A percentile compares a stretch with the other conserved stretches of the same genome.
These are phyloP conservation scores for Thielaviopsis euricoi DNA, from an alignment of 2,329 filamentous ascomycete species.

Conservation along the genomic window DNA sequence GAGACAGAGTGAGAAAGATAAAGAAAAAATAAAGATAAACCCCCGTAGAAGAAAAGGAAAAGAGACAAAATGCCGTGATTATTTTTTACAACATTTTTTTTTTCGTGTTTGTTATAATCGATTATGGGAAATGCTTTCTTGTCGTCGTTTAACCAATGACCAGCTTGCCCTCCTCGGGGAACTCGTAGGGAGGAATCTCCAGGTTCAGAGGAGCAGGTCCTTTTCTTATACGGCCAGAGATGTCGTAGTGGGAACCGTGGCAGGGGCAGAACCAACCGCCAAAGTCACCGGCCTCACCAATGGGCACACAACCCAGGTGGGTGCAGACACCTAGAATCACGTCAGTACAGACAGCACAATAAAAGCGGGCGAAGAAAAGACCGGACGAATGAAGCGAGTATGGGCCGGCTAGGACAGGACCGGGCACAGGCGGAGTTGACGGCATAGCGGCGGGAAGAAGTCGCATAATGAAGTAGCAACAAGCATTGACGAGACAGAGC, in stretches of 20 bases:
- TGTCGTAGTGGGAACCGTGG: conserved; percentile 99
- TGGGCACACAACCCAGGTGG: conserved; percentile 96
- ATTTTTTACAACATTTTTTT: conserved; percentile 9
- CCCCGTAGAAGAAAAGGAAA: not conserved
- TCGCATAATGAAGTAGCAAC: not conserved
- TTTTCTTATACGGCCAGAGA: conserved; percentile 95
- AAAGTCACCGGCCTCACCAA: conserved; percentile 94
- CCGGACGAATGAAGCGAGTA: not conserved
- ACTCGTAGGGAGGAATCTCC: conserved; percentile 83
- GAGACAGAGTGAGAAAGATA: too few species aligned
- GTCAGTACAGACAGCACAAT: not conserved
- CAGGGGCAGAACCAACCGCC: conserved; percentile 99
- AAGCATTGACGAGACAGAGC: not conserved
- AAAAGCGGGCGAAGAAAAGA: not conserved
- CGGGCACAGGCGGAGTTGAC: not conserved
- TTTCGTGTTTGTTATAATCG: conserved; percentile 9
- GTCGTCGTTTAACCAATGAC: conserved; percentile 65
- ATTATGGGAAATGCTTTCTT: conserved; percentile 6
- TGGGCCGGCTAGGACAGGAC: not conserved
- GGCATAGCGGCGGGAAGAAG: not conserved
- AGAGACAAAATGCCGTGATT: conserved; percentile 4
- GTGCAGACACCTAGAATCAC: conserved; percentile 74
- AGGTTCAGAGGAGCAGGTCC: conserved; percentile 95
- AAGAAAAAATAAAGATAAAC: conserved; percentile 1
- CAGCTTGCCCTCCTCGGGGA: conserved; percentile 76